Conservation (phyloP, 78 protist species). For the Tieghemostelium lacteum region DNA sequence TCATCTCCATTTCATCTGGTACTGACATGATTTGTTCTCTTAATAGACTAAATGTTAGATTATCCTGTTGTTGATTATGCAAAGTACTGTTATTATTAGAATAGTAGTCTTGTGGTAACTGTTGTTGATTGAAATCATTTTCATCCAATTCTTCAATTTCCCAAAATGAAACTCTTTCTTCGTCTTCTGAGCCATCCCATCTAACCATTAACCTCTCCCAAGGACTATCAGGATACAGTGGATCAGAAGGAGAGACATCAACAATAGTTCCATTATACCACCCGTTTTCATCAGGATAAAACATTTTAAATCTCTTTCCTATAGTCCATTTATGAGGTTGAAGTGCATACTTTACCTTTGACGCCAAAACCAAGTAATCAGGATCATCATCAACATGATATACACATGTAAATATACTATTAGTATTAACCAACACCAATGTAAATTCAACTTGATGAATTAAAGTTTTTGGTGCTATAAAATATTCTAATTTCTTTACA, state of each 20-base stretch:
- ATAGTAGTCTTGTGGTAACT: too few relatives aligned
- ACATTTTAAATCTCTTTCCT: conserved; percentile 54
- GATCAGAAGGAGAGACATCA: conserved; percentile 42
- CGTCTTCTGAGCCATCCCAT: conserved; percentile 59
- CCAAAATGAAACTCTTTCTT: conserved; percentile 62
- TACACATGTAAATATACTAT: background rate
- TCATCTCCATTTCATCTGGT: background rate
- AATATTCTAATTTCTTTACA: conserved; percentile 19
- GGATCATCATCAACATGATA: conserved; percentile 73
- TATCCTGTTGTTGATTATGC: background rate
- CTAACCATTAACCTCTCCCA: conserved; percentile 60
- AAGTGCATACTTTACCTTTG: conserved; percentile 11
- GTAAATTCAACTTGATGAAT: conserved; percentile 12
- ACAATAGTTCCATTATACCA: conserved; percentile 67
- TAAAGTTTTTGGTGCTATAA: conserved; percentile 4
- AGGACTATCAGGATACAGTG: conserved; percentile 51
- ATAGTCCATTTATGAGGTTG: background rate
- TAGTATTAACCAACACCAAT: background rate
- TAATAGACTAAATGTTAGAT: background rate
- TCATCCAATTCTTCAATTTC: conserved; percentile 38
- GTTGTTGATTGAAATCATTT: too few relatives aligned
- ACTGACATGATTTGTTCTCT: background rate
- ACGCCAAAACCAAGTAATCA: conserved; percentile 60
- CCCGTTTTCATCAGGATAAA: conserved; percentile 41
- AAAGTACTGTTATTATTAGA: too few relatives aligned